phyloP scores from a whole-genome alignment of 2,329 filamentous ascomycete genomes.

The Xylariaceae sp. region DNA sequence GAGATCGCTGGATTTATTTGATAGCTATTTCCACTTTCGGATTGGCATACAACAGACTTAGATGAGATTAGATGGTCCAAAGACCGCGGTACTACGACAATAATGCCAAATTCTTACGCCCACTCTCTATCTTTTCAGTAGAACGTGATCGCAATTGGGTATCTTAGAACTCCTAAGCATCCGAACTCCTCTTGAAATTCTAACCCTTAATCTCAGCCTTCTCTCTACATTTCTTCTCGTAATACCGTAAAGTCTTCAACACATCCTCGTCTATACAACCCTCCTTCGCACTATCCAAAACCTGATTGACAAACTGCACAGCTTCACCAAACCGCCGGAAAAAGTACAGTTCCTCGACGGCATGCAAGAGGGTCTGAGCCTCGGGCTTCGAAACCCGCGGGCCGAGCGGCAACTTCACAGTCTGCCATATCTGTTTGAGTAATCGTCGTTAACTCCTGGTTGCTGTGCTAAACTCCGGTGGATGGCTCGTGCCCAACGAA shows the following conservation, averaged over 20 bases:
- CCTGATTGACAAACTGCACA: constrained; percentile 37
- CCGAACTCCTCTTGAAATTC: no score
- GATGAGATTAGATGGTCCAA: constrained; percentile 12
- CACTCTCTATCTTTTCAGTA: background rate
- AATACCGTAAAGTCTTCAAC: constrained; percentile 38
- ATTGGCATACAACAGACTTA: constrained; percentile 5
- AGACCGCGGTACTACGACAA: constrained; percentile 1
- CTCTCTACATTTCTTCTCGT: constrained; percentile 41
- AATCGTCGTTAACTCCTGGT: background rate
- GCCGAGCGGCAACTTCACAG: constrained; percentile 41
- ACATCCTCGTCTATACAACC: constrained; percentile 45
- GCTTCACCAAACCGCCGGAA: constrained; percentile 47
- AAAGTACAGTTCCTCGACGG: constrained; percentile 58
- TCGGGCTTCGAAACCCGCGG: constrained; percentile 42
- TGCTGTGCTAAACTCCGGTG: background rate
- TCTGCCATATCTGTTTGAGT: constrained; percentile 41
- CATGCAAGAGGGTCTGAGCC: constrained; percentile 51
- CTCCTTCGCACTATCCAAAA: constrained; percentile 29
- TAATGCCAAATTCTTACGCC: constrained; percentile 9
- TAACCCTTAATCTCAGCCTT: constrained; percentile 19
- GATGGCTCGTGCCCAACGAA: background rate
- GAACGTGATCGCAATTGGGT: background rate
- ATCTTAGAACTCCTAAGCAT: background rate
- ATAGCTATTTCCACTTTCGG: background rate
- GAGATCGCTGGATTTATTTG: constrained; percentile 5